Evolutionary conservation across 2,329 filamentous ascomycete genomes (phyloP), one percentile per base, ranked within the genome.

Genomic region (Pseudogymnoascus sp.): DNA sequence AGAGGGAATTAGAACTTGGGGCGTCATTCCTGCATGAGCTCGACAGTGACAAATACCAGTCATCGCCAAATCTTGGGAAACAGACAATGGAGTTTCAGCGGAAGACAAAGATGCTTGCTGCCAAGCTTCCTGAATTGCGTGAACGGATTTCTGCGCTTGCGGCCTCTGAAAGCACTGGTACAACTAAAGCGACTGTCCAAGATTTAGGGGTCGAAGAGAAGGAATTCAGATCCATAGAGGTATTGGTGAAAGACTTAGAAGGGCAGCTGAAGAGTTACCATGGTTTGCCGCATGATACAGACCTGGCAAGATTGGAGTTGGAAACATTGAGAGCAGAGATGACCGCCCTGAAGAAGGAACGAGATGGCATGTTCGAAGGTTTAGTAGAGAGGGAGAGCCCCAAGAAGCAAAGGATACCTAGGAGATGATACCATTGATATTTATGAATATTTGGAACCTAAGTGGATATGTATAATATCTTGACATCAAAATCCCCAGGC

Each of bases 11-110:
- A 1, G 70, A 70, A 10, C 66, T 67, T 3, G 70, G 77, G 10
- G 69, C 72, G 10, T 59, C 63, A 1, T 67, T 82, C 34, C 69
- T 81, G 7, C 63, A 67, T 5, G 72, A 76, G 9, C 69, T 84
- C 3, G 71, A 73, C 21, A 69, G 71, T 12, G 73, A 76, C 5
- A 70, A 71, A 12, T 86, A 82, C 66, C 77, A 81, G 13, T 79
- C 82, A 0, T 73, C 83, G 0, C 68, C 81, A 0, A 76, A 83
- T 63, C 74, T 92, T 3, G 81, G 83, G 9, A 83, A 83, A 64
- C 80, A 86, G 64, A 92, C 90, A n/a, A 77, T 85, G 3, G 86
- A 94, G 57, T 82, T 88, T 73, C 83, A 85, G 64, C 83, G 88
- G 59, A 83, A 79, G 60, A 82, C 86, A 56, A 90, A 90, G 69